Evolutionary conservation across 768 basidiomycete genomes (phyloP).

Genomic region (Chalciporus piperatus): DNA sequence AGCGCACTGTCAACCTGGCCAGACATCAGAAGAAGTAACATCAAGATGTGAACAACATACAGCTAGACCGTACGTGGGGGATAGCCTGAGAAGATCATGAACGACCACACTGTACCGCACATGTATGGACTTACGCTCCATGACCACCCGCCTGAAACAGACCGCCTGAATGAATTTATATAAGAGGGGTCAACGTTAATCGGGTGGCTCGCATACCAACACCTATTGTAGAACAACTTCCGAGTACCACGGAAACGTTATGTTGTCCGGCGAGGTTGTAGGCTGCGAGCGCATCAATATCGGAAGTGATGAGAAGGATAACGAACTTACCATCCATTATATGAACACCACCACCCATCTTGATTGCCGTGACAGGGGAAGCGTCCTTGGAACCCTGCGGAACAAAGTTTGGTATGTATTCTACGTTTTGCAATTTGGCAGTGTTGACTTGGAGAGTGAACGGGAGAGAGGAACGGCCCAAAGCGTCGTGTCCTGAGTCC

Average conservation of each 20-base stretch:
- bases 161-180: conserved; percentile 31
- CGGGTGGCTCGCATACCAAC: conserved; percentile 3
- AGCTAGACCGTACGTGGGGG: neutral
- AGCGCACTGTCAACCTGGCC: conserved; percentile 42
- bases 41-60: neutral
- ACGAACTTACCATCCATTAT: neutral
- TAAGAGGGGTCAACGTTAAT: neutral
- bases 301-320: too few species aligned
- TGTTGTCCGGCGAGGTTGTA: conserved; percentile 8
- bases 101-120: neutral
- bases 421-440: neutral
- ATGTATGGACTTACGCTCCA: conserved; percentile 22
- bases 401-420: neutral
- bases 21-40: conserved; percentile 14
- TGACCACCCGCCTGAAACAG: conserved; percentile 50
- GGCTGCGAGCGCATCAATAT: conserved; percentile 1
- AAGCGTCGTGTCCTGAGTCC: neutral
- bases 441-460: neutral
- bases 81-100: neutral
- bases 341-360: neutral
- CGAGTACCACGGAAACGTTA: conserved; percentile 16
- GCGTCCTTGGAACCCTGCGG: neutral
- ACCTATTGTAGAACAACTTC: conserved; percentile 18
- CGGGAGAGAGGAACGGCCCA: neutral
- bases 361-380: neutral